Base-by-base conservation (phyloP, 352 stramenopile species). In the Globisporangium yorkense region DNA sequence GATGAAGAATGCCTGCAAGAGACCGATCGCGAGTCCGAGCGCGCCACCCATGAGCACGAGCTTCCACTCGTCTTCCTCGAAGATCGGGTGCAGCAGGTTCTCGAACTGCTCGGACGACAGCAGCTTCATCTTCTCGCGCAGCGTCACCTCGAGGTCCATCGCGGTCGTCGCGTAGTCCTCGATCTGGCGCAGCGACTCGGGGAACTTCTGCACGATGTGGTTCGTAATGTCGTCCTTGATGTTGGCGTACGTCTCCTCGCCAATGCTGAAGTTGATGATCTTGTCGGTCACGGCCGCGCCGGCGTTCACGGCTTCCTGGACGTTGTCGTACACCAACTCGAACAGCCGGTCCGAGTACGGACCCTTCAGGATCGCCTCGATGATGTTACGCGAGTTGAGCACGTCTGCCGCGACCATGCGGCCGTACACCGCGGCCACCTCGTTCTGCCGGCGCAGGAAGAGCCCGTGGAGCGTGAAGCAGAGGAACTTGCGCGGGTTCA, bases 31-130 rank as follows among this genome's bases (percentile, higher is more conserved):
- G 39, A 96, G 70, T 44, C 97, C 97, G 8, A 99, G 78, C 20
- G 93, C 81, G 21, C 94, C 96, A 45, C 97, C 97, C 68, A 98
- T 96, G 51, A 98, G 69, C 68, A 99, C 98, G 3, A 99, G 77
- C 60, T 98, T 98, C 77, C 97, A 97, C 82, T 99, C 97, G 67
- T 99, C 97, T 65, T 99, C 96, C 70, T 99, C 87, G 72, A 99
- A 99, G 18, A 98, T 96, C 12, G 97, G 97, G 65, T 99, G 97
- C 59, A 99, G 71, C 21, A 99, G 70, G 47, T 95, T 78, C 70
- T 99, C 96, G 69, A 99, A 99, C 67, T 98, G 85, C 41, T 78
- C 74, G 15, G 74, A 92, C 31, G 70, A 88, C 72, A 91, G 67
- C 60, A 83, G 76, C 72, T 89, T 87, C 89, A 99, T 98, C 71